Percentiles rank a stretch among this genome's conserved stretches.
Evolutionary conservation across 2,329 filamentous ascomycete genomes (phyloP).

Genomic region (Helicocarpus griseus): DNA sequence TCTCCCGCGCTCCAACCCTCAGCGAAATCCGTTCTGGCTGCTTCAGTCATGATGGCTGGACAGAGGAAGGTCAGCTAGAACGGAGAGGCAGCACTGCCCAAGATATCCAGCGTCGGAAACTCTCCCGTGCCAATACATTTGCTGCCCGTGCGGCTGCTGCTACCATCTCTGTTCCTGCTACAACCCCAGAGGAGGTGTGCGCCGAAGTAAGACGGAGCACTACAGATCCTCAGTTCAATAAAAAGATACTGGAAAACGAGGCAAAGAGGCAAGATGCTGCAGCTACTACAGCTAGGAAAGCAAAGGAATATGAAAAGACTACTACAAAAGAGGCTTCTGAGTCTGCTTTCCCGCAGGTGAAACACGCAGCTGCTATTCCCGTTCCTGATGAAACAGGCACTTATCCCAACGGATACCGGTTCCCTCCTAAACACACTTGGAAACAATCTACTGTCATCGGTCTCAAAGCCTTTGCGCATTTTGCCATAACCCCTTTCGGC

Average conservation of each 20-base stretch:
- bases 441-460: conserved; percentile 21
- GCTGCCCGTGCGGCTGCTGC: neutral
- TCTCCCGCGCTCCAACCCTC: conserved; percentile 22
- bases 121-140: conserved; percentile 17
- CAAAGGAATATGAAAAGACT: neutral
- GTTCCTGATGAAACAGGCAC: conserved; percentile 24
- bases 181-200: neutral
- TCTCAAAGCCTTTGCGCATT: conserved; percentile 35
- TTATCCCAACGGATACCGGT: conserved; percentile 27
- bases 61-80: conserved; percentile 22
- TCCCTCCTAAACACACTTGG: conserved; percentile 27
- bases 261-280: neutral
- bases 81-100: conserved; percentile 19
- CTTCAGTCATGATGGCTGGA: conserved; percentile 22
- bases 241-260: neutral
- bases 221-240: neutral
- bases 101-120: conserved; percentile 19
- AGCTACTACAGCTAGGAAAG: neutral
- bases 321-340: neutral
- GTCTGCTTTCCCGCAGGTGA: neutral
- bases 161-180: neutral
- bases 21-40: conserved; percentile 22
- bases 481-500: conserved; percentile 63
- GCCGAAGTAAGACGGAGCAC: neutral
- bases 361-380: neutral